phyloP scores from a whole-genome alignment of 2,329 filamentous ascomycete species.

The Penicillium decumbens region DNA sequence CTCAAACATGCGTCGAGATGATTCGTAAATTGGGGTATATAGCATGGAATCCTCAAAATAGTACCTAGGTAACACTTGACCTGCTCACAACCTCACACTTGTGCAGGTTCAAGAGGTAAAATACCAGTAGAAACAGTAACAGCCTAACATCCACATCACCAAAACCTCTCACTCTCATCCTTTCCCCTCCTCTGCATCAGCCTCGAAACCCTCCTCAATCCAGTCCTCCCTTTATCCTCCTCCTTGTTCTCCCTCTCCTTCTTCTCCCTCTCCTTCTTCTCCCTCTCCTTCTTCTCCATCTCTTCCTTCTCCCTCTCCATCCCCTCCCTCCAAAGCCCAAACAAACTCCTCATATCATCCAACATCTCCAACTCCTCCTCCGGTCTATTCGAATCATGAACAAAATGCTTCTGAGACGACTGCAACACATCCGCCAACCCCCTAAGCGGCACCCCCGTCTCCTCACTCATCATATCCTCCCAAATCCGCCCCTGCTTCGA shows the following conservation, averaged over 20 bases:
- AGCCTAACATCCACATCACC: neutral
- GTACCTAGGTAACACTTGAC: neutral
- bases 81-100: neutral
- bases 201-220: neutral
- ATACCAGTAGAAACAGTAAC: no score
- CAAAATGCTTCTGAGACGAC: slow-evolving; percentile 21
- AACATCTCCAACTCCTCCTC: slow-evolving; percentile 18
- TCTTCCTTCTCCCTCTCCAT: neutral
- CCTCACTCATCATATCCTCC: slow-evolving; percentile 25
- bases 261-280: neutral
- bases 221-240: neutral
- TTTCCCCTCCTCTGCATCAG: neutral
- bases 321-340: slow-evolving; percentile 23
- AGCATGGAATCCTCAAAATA: neutral
- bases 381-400: neutral
- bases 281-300: neutral
- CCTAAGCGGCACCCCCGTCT: slow-evolving; percentile 24
- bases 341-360: slow-evolving; percentile 25
- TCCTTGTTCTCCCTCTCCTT: no score
- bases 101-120: no score
- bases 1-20: neutral
- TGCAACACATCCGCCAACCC: slow-evolving; percentile 33
- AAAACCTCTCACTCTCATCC: neutral
- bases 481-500: slow-evolving; percentile 20
- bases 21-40: neutral